Evolutionary conservation across 192 early-diverging fungal species (phyloP), one percentile per base, ranked within the genome.

Genomic region (Chytriomyces hyalinus): DNA sequence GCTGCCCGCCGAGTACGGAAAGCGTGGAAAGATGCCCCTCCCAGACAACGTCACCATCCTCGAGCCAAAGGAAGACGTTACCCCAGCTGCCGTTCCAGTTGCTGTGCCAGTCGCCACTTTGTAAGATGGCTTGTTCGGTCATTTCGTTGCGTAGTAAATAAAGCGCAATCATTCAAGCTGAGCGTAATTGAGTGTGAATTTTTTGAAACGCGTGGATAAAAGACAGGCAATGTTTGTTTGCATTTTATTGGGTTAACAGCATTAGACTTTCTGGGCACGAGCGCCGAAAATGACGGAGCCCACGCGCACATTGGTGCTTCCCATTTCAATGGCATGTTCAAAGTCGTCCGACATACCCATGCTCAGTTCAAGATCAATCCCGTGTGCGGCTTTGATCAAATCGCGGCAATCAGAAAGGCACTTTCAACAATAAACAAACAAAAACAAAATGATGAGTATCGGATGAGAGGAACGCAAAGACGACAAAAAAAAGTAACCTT

Each of bases 311-410:
- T 92, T 97, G 47, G 95, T 96, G 6, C 94, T 89, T 47, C 97
- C 97, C 45, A 91, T 86, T 46, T 88, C 81, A 63, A 99, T 86
- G 6, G 97, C 97, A 48, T 89, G 83, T 66, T 90, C 88, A 89
- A 91, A 98, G 82, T 99, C 97, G 78, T 90, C 92, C 26, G 96
- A 98, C 97, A 99, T 99, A 49, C 97, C 97, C 96, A 98, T 97
- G 80, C 93, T 95, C 64, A 97, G 83, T 82, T 94, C 93, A 51
- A 98, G 79, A 8, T 77, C 73, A 11, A 49, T 5, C 28, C 43
- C 59, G 9, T 62, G 17, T 82, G 70, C 60, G 10, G 45, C 76
- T 62, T 63, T 43, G 4, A 73, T 45, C 22, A 73, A 9, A 47
- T 61, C 61, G 72, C 72, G 61, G 53, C 60, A 73, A 6, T 73